Evolutionary conservation across 176 grass and related monocot species (phyloP).

Genomic region (Oryza coarctata): DNA sequence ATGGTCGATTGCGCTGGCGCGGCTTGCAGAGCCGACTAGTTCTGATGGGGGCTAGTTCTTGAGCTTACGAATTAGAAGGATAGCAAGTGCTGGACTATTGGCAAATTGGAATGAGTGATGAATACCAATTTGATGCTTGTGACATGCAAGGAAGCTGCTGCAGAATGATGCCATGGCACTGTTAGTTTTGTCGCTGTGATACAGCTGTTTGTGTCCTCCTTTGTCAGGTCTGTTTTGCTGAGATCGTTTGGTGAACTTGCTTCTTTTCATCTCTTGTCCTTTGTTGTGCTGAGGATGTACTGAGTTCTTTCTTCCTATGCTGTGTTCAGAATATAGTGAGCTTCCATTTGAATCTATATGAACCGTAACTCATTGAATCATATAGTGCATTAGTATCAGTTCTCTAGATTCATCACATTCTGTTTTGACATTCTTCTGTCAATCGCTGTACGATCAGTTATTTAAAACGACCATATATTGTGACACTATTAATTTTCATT

Average conservation of each 20-base stretch:
- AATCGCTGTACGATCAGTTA: not conserved
- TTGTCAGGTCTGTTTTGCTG: not conserved
- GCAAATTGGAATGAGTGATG: not conserved
- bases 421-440: not conserved
- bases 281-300: not conserved
- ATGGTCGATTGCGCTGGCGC: not conserved
- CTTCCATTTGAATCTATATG: not conserved
- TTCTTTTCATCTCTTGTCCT: not conserved
- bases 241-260: not conserved
- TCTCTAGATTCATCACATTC: not conserved
- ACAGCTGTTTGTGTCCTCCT: not conserved
- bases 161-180: not conserved
- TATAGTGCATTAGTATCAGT: not conserved
- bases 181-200: not conserved
- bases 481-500: slow-evolving; percentile 5
- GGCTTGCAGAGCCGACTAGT: not conserved
- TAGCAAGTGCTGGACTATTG: not conserved
- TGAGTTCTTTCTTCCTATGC: not conserved
- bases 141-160: not conserved
- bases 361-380: not conserved
- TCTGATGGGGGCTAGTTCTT: not conserved
- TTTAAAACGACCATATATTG: not conserved
- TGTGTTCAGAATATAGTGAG: not conserved
- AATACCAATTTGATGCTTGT: not conserved
- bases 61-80: not conserved